Evolutionary conservation across 441 rosid genomes (phyloP).

Genomic region (Isatis lusitanica): DNA sequence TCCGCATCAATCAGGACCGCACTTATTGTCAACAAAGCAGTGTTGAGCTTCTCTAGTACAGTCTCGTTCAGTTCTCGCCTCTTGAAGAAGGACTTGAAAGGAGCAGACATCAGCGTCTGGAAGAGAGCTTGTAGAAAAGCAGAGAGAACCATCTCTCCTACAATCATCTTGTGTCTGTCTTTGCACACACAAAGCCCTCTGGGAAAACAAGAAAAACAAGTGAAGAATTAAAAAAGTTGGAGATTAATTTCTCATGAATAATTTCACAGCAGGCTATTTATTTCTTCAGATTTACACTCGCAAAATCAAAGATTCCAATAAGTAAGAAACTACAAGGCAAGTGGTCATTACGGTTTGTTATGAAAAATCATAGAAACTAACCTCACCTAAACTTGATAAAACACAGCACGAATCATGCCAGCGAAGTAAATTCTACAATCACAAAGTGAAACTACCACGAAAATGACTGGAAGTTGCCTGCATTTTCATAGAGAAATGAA

Average conservation of each 20-base stretch:
- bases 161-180: neutral
- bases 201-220: constrained; percentile 2
- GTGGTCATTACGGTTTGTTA: neutral
- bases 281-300: neutral
- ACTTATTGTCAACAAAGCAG: constrained; percentile 30
- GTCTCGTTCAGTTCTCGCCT: constrained; percentile 31
- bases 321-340: neutral
- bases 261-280: neutral
- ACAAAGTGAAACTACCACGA: constrained; percentile 23
- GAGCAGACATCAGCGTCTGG: constrained; percentile 31
- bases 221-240: neutral
- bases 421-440: neutral
- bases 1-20: constrained; percentile 43
- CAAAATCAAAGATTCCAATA: neutral
- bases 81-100: constrained; percentile 32
- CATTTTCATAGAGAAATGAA: constrained; percentile 17
- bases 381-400: constrained; percentile 14
- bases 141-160: constrained; percentile 32
- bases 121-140: constrained; percentile 40
- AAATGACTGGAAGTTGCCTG: constrained; percentile 25
- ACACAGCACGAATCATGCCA: constrained; percentile 10
- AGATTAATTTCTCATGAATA: constrained; percentile 1
- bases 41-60: constrained; percentile 36
- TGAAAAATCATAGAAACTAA: constrained; percentile 13
- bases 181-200: constrained; percentile 7